Percentiles rank a stretch among this genome's conserved stretches.
These are phyloP conservation scores for Fraxinus excelsior DNA, from an alignment of 257 asterid species.

Conservation along the genomic window DNA sequence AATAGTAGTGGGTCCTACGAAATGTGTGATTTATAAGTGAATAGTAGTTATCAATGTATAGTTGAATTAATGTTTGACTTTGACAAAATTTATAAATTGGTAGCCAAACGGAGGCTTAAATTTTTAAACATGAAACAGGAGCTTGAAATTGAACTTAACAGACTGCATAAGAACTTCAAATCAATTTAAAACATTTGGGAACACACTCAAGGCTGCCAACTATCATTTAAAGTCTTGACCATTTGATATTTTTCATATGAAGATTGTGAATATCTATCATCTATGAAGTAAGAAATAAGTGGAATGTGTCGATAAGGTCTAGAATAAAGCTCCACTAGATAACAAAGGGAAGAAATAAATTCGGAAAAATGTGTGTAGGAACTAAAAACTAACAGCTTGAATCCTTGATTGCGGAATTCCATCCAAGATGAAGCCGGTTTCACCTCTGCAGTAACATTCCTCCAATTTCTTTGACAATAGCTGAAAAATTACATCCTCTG, in stretches of 20 bases:
- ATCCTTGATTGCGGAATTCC: constrained; percentile 81
- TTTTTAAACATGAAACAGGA: too few species aligned
- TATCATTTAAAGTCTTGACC: not conserved
- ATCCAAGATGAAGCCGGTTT: constrained; percentile 87
- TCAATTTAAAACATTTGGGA: too few species aligned
- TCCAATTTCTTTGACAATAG: constrained; percentile 79
- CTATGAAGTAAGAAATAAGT: not conserved
- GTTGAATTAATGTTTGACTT: too few species aligned
- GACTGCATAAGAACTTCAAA: too few species aligned
- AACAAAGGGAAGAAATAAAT: not conserved
- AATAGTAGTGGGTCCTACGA: too few species aligned
- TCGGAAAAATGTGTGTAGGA: not conserved
- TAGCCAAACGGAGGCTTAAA: too few species aligned
- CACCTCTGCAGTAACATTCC: constrained; percentile 78
- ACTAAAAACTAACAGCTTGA: constrained; percentile 68
- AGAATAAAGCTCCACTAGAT: not conserved
- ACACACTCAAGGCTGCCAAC: too few species aligned
- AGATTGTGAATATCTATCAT: not conserved
- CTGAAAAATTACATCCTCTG: constrained; percentile 72
- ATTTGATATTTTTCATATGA: not conserved
- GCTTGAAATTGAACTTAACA: too few species aligned
- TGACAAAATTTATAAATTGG: too few species aligned
- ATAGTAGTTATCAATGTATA: too few species aligned
- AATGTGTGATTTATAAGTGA: too few species aligned
- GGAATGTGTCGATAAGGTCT: not conserved